phyloP scores from a whole-genome alignment of 768 basidiomycete species.

The Pleurotus tuoliensis region DNA sequence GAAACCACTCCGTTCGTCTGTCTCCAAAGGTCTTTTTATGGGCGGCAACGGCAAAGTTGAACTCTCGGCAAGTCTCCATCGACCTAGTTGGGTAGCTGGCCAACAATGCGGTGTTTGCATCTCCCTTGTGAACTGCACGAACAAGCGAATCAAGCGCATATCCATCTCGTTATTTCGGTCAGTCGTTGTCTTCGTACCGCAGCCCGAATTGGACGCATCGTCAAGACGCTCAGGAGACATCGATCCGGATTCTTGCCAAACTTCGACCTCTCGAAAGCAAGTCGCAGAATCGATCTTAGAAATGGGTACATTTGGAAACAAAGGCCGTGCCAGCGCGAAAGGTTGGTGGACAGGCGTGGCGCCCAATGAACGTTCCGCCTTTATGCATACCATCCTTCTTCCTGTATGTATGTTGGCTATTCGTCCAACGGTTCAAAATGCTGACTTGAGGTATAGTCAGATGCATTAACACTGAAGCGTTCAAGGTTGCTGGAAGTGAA shows the following conservation, averaged over 20 bases:
- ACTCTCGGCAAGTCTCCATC: slow-evolving; percentile 63
- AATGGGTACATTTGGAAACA: slow-evolving; percentile 57
- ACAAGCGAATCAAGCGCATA: slow-evolving; percentile 61
- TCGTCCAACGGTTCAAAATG: too few relatives aligned
- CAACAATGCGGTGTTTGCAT: slow-evolving; percentile 70
- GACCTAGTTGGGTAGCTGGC: slow-evolving; percentile 79
- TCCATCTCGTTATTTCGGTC: slow-evolving; percentile 62
- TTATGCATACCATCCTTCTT: slow-evolving; percentile 65
- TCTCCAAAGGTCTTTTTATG: slow-evolving; percentile 52
- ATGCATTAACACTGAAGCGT: slow-evolving; percentile 64
- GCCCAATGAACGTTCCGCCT: slow-evolving; percentile 55
- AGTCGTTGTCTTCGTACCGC: slow-evolving; percentile 61
- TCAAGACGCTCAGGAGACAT: slow-evolving; percentile 15
- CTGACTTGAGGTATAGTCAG: slow-evolving; percentile 39
- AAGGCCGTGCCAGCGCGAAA: slow-evolving; percentile 72
- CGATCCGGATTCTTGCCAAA: slow-evolving; percentile 62
- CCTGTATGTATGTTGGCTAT: slow-evolving; percentile 57
- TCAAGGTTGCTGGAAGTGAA: slow-evolving; percentile 73
- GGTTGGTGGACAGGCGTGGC: slow-evolving; percentile 90
- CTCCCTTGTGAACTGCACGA: slow-evolving; percentile 62
- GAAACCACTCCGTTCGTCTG: slow-evolving; percentile 54
- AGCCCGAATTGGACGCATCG: slow-evolving; percentile 31
- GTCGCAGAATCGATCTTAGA: slow-evolving; percentile 64
- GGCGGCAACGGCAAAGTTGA: slow-evolving; percentile 64
- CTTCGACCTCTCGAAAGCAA: slow-evolving; percentile 56